These are phyloP conservation scores for Forsythia viridissima DNA, from an alignment of 257 asterid genomes.

Conservation along the genomic window DNA sequence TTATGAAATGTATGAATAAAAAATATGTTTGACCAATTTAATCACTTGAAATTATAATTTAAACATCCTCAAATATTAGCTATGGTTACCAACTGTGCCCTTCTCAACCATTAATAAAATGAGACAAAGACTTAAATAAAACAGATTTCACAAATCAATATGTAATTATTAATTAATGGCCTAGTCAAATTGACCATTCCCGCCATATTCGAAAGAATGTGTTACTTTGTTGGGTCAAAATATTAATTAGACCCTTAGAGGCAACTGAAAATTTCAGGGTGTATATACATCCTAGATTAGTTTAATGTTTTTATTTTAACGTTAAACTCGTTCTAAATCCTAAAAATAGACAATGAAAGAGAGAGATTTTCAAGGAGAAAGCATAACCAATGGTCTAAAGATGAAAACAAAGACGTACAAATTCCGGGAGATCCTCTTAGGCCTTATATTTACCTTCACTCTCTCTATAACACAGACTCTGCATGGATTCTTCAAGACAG, in stretches of 20 bases:
- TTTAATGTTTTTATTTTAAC: not conserved
- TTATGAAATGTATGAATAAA: no score
- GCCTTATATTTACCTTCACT: constrained; percentile 22
- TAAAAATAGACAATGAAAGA: constrained; percentile 26
- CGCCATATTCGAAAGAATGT: not conserved
- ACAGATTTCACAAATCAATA: no score
- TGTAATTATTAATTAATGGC: not conserved
- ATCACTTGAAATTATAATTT: no score
- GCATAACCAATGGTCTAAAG: constrained; percentile 11
- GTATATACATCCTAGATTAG: not conserved
- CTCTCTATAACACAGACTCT: constrained; percentile 20
- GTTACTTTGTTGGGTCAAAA: not conserved
- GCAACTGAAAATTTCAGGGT: not conserved
- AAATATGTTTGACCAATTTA: no score
- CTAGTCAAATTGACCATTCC: not conserved
- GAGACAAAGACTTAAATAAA: no score
- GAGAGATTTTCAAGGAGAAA: not conserved
- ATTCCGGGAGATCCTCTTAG: constrained; percentile 31
- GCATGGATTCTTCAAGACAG: constrained; percentile 36
- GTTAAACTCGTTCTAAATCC: constrained; percentile 1
- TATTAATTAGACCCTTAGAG: no score
- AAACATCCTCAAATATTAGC: no score
- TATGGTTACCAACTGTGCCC: no score
- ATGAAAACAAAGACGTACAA: not conserved
- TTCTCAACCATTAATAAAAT: no score